Base-by-base conservation (phyloP, 352 stramenopile species). In the Phytophthora cryptogea region DNA sequence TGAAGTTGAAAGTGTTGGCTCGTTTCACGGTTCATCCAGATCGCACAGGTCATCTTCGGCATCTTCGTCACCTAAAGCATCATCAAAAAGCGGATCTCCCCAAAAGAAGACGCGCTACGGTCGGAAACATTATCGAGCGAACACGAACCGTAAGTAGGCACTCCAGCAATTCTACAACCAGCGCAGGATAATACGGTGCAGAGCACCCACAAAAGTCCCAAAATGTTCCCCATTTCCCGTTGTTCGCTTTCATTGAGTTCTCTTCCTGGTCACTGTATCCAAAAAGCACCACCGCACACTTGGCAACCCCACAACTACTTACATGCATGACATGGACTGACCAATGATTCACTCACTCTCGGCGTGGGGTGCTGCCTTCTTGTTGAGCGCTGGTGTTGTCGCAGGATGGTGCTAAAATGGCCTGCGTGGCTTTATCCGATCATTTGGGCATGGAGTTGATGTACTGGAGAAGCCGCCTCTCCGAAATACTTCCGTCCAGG, bases 401-500 rank as follows among this genome's bases (percentile, higher is more conserved):
- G 46, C 64, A 65, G 31, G 59, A 61, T 53, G 23, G 54, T 40
- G 54, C 41, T 63, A 59, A 57, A 40, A 33, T 39, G 33, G 31
- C 31, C 47, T 56, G 35, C n/a, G 33, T 43, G 36, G 49, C 16
- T 49, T 35, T 55, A 50, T 31, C 54, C 9, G 33, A 70, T 72
- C 69, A 79, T 59, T 76, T 90, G 20, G 81, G 82, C 43, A 92
- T 87, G n/a, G 72, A 77, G 59, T 76, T 66, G 59, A 95, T 86
- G 70, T 93, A 94, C 66, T 88, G 68, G 17, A 95, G 76, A 54
- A 95, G 69, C 30, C 80, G 79, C 28, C 67, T 76, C 68, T 93
- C 76, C 16, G 84, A 87, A 49, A 95, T 90, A 45, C 81, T 93
- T 31, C 86, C 86, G 50, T 95, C 86, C 10, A 95, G 72, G 4